phyloP scores from a whole-genome alignment of 1,284 basidiomycete genomes.

The Kwoniella shivajii region DNA sequence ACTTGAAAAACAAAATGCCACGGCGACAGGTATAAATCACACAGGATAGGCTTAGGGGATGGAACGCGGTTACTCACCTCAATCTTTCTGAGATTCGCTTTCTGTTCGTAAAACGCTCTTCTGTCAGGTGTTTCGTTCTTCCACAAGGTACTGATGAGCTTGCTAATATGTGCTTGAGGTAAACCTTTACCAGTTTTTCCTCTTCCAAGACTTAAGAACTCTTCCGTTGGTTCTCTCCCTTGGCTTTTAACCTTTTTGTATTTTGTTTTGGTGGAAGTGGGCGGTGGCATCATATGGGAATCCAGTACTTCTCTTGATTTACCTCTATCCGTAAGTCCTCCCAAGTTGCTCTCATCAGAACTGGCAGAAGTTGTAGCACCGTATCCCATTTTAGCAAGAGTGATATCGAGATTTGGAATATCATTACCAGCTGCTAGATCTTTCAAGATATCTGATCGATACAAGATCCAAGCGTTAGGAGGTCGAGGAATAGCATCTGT shows the following conservation, averaged over 20 bases:
- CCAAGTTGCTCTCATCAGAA: slow-evolving; percentile 12
- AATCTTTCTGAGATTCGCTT: slow-evolving; percentile 67
- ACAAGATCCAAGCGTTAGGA: slow-evolving; percentile 91
- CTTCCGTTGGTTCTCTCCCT: slow-evolving; percentile 31
- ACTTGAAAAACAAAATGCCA: not conserved
- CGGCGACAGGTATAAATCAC: not conserved
- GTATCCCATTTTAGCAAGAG: slow-evolving; percentile 22
- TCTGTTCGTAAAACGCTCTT: slow-evolving; percentile 67
- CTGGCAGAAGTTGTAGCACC: slow-evolving; percentile 6
- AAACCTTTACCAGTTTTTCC: slow-evolving; percentile 53
- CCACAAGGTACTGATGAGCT: slow-evolving; percentile 71
- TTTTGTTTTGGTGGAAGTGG: not conserved
- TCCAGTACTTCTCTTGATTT: not conserved
- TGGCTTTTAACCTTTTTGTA: slow-evolving; percentile 25
- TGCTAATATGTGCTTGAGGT: slow-evolving; percentile 74
- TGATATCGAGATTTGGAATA: slow-evolving; percentile 29
- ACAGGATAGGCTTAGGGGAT: not conserved
- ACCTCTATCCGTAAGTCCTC: not conserved
- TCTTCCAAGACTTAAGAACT: slow-evolving; percentile 32
- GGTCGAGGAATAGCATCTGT: slow-evolving; percentile 66
- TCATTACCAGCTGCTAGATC: slow-evolving; percentile 43
- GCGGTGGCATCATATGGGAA: slow-evolving; percentile 9
- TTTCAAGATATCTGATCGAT: slow-evolving; percentile 68
- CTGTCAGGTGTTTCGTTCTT: slow-evolving; percentile 61
- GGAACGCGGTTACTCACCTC: slow-evolving; percentile 55